Conservation (phyloP, 192 early-diverging fungal genomes). For the Coemansia sp. region DNA sequence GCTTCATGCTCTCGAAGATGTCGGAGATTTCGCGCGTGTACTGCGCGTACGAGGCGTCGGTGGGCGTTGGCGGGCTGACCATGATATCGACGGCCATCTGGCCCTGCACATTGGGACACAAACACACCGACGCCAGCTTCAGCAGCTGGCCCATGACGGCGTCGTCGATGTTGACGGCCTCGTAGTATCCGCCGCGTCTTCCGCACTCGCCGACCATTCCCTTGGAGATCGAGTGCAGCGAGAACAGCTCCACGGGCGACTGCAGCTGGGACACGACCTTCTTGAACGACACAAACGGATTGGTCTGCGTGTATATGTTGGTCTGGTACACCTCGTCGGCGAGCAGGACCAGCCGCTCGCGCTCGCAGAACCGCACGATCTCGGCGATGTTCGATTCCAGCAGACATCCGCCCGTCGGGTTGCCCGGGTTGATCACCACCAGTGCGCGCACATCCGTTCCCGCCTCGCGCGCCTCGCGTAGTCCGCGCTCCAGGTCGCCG, state of each 20-base stretch:
- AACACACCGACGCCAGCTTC: conserved; percentile 88
- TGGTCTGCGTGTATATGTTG: conserved; percentile 79
- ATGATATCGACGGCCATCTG: conserved; percentile 95
- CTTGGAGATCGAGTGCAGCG: conserved; percentile 96
- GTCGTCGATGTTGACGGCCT: conserved; percentile 79
- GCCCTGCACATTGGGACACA: conserved; percentile 94
- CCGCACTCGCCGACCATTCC: conserved; percentile 99
- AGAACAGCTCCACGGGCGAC: conserved; percentile 81
- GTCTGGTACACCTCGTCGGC: conserved; percentile 99
- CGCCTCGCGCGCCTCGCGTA: conserved; percentile 61
- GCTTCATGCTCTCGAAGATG: conserved; percentile 79
- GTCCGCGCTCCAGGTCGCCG: conserved; percentile 64
- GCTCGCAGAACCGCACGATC: conserved; percentile 85
- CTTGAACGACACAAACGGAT: conserved; percentile 96
- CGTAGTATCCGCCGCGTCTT: conserved; percentile 96
- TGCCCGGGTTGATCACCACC: conserved; percentile 97
- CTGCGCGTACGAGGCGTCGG: conserved; percentile 72
- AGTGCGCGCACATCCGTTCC: conserved; percentile 91
- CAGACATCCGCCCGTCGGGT: conserved; percentile 95
- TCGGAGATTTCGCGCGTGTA: conserved; percentile 71
- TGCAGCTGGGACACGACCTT: conserved; percentile 85
- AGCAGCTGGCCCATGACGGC: conserved; percentile 82
- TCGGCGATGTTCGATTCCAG: conserved; percentile 79
- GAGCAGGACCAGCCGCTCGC: conserved; percentile 78
- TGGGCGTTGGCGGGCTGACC: conserved; percentile 83